Evolutionary conservation across 306 rosid species (phyloP).

Genomic region (Castanea crenata): DNA sequence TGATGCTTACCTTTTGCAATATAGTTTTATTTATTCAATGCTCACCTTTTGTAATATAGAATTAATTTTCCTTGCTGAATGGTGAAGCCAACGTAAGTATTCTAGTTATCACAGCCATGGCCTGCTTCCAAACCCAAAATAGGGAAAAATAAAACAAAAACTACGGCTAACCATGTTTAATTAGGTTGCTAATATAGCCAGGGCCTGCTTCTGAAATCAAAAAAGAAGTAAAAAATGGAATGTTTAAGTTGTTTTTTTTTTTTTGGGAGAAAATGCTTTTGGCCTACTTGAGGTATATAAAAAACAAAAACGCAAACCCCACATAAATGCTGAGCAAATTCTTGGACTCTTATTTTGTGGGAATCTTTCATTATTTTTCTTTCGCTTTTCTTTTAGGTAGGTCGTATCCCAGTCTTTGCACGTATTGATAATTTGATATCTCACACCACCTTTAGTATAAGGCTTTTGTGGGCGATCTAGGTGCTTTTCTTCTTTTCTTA

Average conservation of each 20-base stretch:
- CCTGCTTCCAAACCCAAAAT: not conserved
- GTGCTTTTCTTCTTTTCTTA: not conserved
- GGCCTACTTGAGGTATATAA: not conserved
- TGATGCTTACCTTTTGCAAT: too few relatives aligned
- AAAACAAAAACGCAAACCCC: not conserved
- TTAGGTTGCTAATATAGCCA: too few relatives aligned
- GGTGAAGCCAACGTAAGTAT: too few relatives aligned
- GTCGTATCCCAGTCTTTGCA: not conserved
- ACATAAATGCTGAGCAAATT: not conserved
- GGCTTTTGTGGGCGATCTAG: not conserved
- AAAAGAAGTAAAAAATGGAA: not conserved
- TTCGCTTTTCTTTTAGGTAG: not conserved
- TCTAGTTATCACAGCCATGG: not conserved
- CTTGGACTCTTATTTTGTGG: not conserved
- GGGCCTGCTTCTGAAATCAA: too few relatives aligned
- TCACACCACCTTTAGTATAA: not conserved
- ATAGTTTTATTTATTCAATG: too few relatives aligned
- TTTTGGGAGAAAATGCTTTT: not conserved
- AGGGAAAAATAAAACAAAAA: too few relatives aligned
- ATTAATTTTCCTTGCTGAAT: too few relatives aligned
- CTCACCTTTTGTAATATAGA: too few relatives aligned
- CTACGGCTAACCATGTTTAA: too few relatives aligned
- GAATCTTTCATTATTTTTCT: not conserved
- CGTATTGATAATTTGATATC: not conserved
- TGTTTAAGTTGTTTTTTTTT: not conserved